A percentile compares a stretch with the other conserved stretches of the same genome.
Conservation (phyloP, 345 rosid genomes). For the Hibiscus tridactylites region DNA sequence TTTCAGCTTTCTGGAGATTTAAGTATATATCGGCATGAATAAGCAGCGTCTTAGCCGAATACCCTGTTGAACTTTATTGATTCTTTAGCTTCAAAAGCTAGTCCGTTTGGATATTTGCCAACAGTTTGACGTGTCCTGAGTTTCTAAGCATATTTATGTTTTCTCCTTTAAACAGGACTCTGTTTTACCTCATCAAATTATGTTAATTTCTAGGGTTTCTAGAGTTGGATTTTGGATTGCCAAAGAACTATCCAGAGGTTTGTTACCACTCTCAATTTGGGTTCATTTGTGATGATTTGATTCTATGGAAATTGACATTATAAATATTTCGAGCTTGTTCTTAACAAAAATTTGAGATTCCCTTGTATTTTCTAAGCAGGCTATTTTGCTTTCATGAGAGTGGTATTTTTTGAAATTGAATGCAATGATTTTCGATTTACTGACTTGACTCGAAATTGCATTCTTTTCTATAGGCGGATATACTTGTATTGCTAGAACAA, state of each 20-base stretch:
- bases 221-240: slow-evolving; percentile 34
- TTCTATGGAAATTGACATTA: not conserved
- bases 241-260: slow-evolving; percentile 46
- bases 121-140: not conserved
- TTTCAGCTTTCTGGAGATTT: not conserved
- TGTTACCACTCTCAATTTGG: not conserved
- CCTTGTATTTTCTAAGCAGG: not conserved
- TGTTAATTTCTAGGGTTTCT: slow-evolving; percentile 38
- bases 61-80: not conserved
- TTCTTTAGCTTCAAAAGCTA: not conserved
- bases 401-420: not conserved
- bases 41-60: not conserved
- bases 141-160: not conserved
- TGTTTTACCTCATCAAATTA: slow-evolving; percentile 12
- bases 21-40: not conserved
- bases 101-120: not conserved
- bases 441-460: not conserved
- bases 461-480: not conserved
- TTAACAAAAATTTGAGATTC: not conserved
- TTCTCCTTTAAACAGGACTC: not conserved
- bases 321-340: not conserved
- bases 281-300: not conserved
- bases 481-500: not conserved
- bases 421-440: not conserved
- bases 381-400: not conserved